Base-by-base conservation (phyloP, 2,329 filamentous ascomycete species). In the Pyrenochaeta sp. region DNA sequence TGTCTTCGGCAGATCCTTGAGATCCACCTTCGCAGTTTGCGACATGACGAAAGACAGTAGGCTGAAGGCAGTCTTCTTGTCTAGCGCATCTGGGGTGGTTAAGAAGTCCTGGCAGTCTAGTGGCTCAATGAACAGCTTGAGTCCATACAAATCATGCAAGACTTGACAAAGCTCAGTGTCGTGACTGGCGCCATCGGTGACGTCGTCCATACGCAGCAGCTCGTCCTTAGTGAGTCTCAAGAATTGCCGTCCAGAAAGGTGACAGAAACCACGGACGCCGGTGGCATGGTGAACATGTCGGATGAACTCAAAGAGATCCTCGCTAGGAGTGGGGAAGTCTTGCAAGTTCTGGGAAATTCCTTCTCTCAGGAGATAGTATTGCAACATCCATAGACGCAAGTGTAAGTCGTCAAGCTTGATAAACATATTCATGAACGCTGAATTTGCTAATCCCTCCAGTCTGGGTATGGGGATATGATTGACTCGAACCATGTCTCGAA, bases 1-100 rank as follows among this genome's bases (percentile, higher is more conserved):
- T 11, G 91, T 94, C 68, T 96, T 97, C 11, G 91, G 83, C 13
- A 97, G 75, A 55, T 97, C 94, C 61, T 93, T 96, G 75, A 96
- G 88, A 15, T 89, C 86, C 77, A 96, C 87, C 49, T 88, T 86
- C 35, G 87, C 86, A 2, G 90, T 90, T 44, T 96, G 84, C 23
- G 83, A 77, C 63, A 95, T 87, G 24, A 97, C 83, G 62, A 92
- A 89, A 50, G 96, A 89, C 8, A 96, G 84, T 34, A 96, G 81
- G 52, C 88, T 85, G 61, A 92, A 80, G 0, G 92, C 92, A 44
- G 90, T 90, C 24, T 84, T 81, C 58, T 86, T 87, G 65, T 96
- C 91, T 1, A 97, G 77, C 45, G 85, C 85, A 59, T 96, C 73
- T 21, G 75, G 89, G 0, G 83, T 72, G 60, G 92, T 96, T 15